Evolutionary conservation across 169 alveolate species (phyloP).

Genomic region (Sarcocystis neurona): DNA sequence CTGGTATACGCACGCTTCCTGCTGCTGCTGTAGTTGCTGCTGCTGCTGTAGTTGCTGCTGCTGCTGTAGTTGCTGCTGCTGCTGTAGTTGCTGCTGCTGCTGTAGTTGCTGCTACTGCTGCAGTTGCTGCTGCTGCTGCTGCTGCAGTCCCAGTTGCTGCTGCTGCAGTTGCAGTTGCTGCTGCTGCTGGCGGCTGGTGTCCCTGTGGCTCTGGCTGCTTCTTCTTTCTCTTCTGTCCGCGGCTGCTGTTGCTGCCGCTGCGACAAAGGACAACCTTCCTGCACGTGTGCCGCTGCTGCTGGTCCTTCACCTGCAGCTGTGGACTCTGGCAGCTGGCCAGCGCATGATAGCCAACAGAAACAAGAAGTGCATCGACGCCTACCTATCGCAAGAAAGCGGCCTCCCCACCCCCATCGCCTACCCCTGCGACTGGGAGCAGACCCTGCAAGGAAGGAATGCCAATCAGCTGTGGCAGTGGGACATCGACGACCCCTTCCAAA

Average conservation of each 20-base stretch:
- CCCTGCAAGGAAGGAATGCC: neutral
- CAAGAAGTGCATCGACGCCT: constrained; percentile 55
- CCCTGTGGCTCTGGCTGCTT: neutral
- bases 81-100: neutral
- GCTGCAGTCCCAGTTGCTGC: neutral
- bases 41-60: neutral
- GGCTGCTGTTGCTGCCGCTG: neutral
- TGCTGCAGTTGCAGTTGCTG: neutral
- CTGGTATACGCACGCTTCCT: neutral
- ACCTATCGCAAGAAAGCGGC: neutral
- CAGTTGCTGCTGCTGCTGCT: neutral
- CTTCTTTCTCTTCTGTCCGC: neutral
- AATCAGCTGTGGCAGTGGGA: constrained; percentile 62
- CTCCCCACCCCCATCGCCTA: constrained; percentile 2
- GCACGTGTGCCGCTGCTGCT: neutral
- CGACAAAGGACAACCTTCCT: neutral
- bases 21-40: neutral
- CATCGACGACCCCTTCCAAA: neutral
- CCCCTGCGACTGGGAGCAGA: constrained; percentile 56
- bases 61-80: neutral
- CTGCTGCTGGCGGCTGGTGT: neutral
- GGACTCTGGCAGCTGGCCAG: constrained; percentile 47
- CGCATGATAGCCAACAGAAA: constrained; percentile 43
- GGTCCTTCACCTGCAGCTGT: neutral
- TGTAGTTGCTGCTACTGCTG: neutral